Evolutionary conservation across 768 basidiomycete genomes (phyloP).

Genomic region (Mycena amicta): DNA sequence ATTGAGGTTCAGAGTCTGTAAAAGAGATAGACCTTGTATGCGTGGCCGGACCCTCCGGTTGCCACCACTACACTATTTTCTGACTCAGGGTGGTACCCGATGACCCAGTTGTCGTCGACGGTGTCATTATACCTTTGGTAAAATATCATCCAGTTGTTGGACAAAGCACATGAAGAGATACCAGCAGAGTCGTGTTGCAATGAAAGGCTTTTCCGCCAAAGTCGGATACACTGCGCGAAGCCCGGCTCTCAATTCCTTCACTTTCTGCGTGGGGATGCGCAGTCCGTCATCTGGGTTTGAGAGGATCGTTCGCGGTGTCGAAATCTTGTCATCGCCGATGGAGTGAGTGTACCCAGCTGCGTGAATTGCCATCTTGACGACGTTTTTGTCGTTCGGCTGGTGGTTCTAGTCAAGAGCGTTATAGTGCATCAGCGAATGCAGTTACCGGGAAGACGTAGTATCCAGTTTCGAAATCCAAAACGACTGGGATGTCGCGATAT

Average conservation of each 20-base stretch:
- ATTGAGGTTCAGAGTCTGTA: slow-evolving; percentile 15
- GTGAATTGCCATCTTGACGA: slow-evolving; percentile 83
- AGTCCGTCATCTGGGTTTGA: slow-evolving; percentile 61
- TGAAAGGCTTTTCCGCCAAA: slow-evolving; percentile 72
- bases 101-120: slow-evolving; percentile 85
- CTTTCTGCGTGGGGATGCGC: slow-evolving; percentile 62
- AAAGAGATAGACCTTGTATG: slow-evolving; percentile 65
- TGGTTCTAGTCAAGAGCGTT: too few relatives aligned
- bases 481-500: slow-evolving; percentile 68
- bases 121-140: slow-evolving; percentile 83
- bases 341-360: slow-evolving; percentile 68
- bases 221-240: slow-evolving; percentile 72
- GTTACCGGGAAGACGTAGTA: slow-evolving; percentile 88
- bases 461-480: slow-evolving; percentile 71
- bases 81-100: slow-evolving; percentile 62
- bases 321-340: slow-evolving; percentile 43
- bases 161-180: too few relatives aligned
- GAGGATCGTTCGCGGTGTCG: slow-evolving; percentile 74
- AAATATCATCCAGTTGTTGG: too few relatives aligned
- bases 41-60: slow-evolving; percentile 88
- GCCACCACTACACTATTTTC: slow-evolving; percentile 72
- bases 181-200: slow-evolving; percentile 86
- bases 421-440: too few relatives aligned
- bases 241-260: slow-evolving; percentile 51
- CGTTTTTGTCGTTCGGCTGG: slow-evolving; percentile 67